Conservation (phyloP, 192 early-diverging fungal genomes). For the Oehlia diaphana region DNA sequence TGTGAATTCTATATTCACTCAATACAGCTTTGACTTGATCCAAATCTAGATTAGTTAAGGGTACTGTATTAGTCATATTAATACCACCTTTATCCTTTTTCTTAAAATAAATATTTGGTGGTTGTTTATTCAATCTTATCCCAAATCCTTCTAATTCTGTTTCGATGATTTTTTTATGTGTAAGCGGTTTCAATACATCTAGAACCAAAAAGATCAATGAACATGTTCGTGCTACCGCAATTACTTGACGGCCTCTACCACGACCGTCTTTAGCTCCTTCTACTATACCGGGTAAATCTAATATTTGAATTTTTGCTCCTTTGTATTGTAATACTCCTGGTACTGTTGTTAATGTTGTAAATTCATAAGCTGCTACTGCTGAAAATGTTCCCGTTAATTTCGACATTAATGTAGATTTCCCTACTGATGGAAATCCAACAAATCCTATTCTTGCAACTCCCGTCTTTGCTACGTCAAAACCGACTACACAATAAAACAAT, state of each 20-base stretch:
- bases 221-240: slow-evolving; percentile 96
- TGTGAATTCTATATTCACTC: slow-evolving; percentile 94
- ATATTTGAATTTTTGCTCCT: slow-evolving; percentile 98
- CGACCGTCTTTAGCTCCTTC: slow-evolving; percentile 96
- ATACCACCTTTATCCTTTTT: slow-evolving; percentile 99
- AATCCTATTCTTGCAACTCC: slow-evolving; percentile 95
- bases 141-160: slow-evolving; percentile 96
- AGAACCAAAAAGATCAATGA: slow-evolving; percentile 95
- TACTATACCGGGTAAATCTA: slow-evolving; percentile 98
- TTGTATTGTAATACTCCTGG: slow-evolving; percentile 96
- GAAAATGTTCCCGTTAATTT: slow-evolving; percentile 96
- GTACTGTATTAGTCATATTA: slow-evolving; percentile 91
- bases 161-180: slow-evolving; percentile 93
- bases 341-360: slow-evolving; percentile 98
- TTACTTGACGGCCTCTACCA: slow-evolving; percentile 92
- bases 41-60: slow-evolving; percentile 81
- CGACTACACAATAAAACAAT: slow-evolving; percentile 48
- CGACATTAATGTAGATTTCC: slow-evolving; percentile 97
- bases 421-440: slow-evolving; percentile 92
- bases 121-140: slow-evolving; percentile 95
- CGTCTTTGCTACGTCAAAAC: slow-evolving; percentile 98
- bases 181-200: slow-evolving; percentile 94
- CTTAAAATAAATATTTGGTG: slow-evolving; percentile 91
- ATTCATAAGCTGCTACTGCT: slow-evolving; percentile 96
- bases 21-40: slow-evolving; percentile 94